phyloP scores from a whole-genome alignment of 495 filamentous ascomycete genomes.

The Annulohypoxylon maeteangense region DNA sequence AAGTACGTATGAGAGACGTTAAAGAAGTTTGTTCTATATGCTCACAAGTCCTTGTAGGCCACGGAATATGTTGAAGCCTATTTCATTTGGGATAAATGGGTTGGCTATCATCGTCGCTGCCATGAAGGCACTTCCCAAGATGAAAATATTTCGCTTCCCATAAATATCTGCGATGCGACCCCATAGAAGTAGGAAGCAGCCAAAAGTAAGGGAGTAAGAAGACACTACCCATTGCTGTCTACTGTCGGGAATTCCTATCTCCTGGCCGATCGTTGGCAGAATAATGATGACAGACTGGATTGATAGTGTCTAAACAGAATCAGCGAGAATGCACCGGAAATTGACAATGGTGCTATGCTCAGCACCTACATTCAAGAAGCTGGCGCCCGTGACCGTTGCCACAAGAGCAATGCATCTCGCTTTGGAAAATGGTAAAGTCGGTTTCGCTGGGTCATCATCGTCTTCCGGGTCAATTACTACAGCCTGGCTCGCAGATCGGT shows the following conservation, averaged over 20 bases:
- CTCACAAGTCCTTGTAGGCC: slow-evolving; percentile 77
- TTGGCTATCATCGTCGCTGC: slow-evolving; percentile 70
- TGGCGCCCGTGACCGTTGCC: slow-evolving; percentile 62
- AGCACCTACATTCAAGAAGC: slow-evolving; percentile 63
- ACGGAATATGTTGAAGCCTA: slow-evolving; percentile 74
- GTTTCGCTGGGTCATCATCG: slow-evolving; percentile 24
- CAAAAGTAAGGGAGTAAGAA: slow-evolving; percentile 70
- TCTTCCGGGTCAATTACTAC: slow-evolving; percentile 26
- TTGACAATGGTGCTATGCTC: background rate
- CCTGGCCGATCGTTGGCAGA: slow-evolving; percentile 65
- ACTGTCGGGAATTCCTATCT: slow-evolving; percentile 64
- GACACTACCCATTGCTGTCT: slow-evolving; percentile 73
- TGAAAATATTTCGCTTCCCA: slow-evolving; percentile 75
- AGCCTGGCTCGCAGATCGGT: slow-evolving; percentile 1
- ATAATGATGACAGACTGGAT: slow-evolving; percentile 70
- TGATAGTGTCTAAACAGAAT: slow-evolving; percentile 61
- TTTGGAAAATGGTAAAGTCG: slow-evolving; percentile 54
- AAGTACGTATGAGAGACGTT: slow-evolving; percentile 39
- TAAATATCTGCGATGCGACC: slow-evolving; percentile 79
- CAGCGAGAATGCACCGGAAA: background rate
- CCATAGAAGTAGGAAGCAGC: slow-evolving; percentile 77
- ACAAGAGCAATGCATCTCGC: slow-evolving; percentile 60
- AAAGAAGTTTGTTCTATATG: background rate
- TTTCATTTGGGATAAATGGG: slow-evolving; percentile 73
- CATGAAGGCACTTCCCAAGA: slow-evolving; percentile 72